phyloP scores from a whole-genome alignment of 768 basidiomycete genomes.

The Daedalea quercina region DNA sequence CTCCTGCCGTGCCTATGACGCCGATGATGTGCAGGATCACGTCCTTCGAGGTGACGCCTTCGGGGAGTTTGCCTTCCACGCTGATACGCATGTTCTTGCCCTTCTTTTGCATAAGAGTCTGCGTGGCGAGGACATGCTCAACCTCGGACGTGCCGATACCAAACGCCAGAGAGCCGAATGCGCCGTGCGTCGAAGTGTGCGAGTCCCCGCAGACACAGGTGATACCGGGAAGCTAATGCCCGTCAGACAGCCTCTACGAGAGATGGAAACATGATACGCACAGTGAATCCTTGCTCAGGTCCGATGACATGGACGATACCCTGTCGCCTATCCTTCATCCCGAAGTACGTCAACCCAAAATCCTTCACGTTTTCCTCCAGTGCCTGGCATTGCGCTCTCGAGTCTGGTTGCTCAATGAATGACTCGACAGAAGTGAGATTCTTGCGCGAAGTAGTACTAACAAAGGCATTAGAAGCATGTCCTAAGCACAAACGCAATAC shows the following conservation, averaged over 20 bases:
- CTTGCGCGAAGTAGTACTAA: conserved; percentile 43
- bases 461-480: not conserved
- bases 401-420: conserved; percentile 54
- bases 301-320: conserved; percentile 63
- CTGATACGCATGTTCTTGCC: conserved; percentile 62
- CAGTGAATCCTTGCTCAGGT: conserved; percentile 61
- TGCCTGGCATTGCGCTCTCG: conserved; percentile 48
- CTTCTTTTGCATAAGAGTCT: conserved; percentile 55
- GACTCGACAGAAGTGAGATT: conserved; percentile 40
- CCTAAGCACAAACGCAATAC: conserved; percentile 12
- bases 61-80: conserved; percentile 47
- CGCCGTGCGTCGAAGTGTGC: conserved; percentile 62
- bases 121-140: conserved; percentile 64
- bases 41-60: conserved; percentile 58
- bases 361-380: conserved; percentile 62
- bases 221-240: conserved; percentile 34
- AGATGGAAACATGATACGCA: conserved; percentile 12
- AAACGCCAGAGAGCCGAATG: conserved; percentile 61
- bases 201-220: conserved; percentile 59
- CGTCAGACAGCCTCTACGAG: not conserved
- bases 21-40: conserved; percentile 62
- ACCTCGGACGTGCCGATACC: conserved; percentile 66
- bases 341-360: conserved; percentile 61
- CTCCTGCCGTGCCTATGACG: conserved; percentile 57
- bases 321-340: conserved; percentile 59